Base-by-base conservation (phyloP, 129 eudicot species). In the Saposhnikovia divaricata region DNA sequence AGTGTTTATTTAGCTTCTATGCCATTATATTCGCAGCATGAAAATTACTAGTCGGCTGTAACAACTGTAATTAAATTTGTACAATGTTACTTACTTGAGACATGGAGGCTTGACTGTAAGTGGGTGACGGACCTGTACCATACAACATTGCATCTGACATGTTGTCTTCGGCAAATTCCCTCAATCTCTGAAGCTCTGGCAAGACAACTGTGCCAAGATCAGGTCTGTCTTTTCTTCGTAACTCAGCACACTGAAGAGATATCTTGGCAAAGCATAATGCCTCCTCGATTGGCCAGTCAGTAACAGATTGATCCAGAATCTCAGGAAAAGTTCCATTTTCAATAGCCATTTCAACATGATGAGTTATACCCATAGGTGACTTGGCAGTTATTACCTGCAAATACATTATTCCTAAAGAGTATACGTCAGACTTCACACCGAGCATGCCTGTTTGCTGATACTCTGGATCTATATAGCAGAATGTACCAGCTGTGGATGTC, bases 401-500 rank as follows among this genome's bases (percentile, higher is more conserved):
- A 83, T 84, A 80, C 90, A 86, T 87, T 9, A 89, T 83, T 14
- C 92, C 92, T 47, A 89, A 55, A 2, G 92, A 89, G 55, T 89
- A 89, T n/a, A 89, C 81, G 71, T 89, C 92, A 0, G 92, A 89
- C 83, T 89, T 89, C 11, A 85, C 85, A 38, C 90, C 90, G 13
- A 89, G 84, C 90, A 83, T 85, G 77, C 91, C 91, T 3, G 91
- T 88, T 79, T 88, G 91, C 55, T 88, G 91, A 70, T 88, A 88
- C 65, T 86, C 92, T 4, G 92, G 92, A 75, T 89, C 92, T 11
- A 89, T 89, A 69, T 89, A 89, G 68, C 92, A 89, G 77, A 89
- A 84, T 13, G 92, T 89, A 51, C 92, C 92, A 48, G 92, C 92
- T 39, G 92, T 83, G 47, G 92, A 86, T 77, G 92, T 89, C 90